Conservation (phyloP, 306 rosid genomes). For the Argentina anserina region DNA sequence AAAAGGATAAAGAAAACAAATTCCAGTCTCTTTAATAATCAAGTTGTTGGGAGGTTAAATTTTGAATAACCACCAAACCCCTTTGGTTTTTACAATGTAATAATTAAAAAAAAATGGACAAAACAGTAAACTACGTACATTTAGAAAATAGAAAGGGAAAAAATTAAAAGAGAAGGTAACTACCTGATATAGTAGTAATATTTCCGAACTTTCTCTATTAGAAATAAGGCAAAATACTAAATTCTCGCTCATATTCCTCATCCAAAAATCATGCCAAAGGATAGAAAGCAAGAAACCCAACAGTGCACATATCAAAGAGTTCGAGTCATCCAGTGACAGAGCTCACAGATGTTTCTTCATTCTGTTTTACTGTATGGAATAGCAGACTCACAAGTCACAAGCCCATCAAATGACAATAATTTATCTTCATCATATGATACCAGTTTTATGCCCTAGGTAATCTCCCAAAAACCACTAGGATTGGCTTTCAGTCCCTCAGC, state of each 20-base stretch:
- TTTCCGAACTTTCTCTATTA: no score
- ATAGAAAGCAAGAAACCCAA: not conserved
- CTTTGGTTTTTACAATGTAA: no score
- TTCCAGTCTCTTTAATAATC: not conserved
- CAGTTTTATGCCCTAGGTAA: slow-evolving; percentile 59
- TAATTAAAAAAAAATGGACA: no score
- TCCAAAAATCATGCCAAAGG: not conserved
- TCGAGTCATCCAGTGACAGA: not conserved
- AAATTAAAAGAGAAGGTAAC: no score
- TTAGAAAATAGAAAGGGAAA: no score
- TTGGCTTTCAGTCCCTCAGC: slow-evolving; percentile 65
- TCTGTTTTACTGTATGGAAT: not conserved
- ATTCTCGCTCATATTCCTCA: not conserved
- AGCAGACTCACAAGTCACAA: not conserved
- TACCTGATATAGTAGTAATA: no score
- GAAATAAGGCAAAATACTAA: not conserved
- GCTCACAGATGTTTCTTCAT: not conserved
- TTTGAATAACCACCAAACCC: no score
- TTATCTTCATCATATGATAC: not conserved
- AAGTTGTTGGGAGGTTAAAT: no score
- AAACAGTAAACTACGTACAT: no score
- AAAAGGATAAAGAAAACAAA: no score
- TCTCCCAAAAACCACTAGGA: slow-evolving; percentile 76
- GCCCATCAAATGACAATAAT: not conserved
- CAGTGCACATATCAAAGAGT: not conserved